A percentile compares a stretch with the other conserved stretches of the same genome.
Evolutionary conservation across 2,329 filamentous ascomycete species (phyloP).

Genomic region (Aspergillus fructus): DNA sequence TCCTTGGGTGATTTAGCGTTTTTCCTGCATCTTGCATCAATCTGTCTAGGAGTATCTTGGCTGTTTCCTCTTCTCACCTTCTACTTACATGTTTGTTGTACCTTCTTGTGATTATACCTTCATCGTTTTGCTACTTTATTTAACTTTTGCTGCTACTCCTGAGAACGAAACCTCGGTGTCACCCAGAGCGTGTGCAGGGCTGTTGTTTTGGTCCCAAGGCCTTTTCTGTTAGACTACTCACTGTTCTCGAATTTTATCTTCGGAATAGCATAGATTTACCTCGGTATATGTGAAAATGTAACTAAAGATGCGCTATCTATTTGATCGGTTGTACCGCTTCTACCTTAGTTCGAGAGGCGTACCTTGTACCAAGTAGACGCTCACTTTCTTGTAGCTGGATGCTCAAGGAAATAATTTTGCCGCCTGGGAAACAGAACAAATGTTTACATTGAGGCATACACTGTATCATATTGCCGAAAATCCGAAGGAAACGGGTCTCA

Average conservation of each 20-base stretch:
- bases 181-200: background rate
- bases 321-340: no score
- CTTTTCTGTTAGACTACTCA: background rate
- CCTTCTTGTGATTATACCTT: background rate
- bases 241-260: background rate
- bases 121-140: background rate
- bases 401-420: background rate
- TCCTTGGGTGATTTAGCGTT: constrained; percentile 15
- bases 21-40: constrained; percentile 13
- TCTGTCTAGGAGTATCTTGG: constrained; percentile 10
- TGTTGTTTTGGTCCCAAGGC: background rate
- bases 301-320: background rate
- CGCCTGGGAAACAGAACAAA: background rate
- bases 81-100: background rate
- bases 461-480: background rate
- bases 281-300: background rate
- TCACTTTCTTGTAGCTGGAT: no score
- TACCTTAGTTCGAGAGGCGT: background rate
- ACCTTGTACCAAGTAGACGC: background rate
- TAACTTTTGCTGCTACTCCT: background rate
- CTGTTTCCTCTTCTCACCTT: background rate
- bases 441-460: background rate
- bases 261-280: background rate
- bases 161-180: background rate
- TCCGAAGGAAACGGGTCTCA: background rate